These are phyloP conservation scores for Plasmodiophora brassicae DNA, from an alignment of 208 protist genomes.

Conservation along the genomic window DNA sequence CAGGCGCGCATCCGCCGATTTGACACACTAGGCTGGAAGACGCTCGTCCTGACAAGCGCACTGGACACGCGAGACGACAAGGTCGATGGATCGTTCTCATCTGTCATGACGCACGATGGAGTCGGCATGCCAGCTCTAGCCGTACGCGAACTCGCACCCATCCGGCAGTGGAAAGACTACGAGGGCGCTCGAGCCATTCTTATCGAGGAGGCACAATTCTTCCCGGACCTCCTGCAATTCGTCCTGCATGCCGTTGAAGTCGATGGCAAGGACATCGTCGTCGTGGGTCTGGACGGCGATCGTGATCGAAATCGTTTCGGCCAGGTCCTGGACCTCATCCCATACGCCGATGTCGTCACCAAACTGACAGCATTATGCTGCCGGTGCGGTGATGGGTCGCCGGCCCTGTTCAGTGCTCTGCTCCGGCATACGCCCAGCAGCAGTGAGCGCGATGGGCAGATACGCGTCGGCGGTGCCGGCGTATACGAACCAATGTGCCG, in stretches of 20 bases:
- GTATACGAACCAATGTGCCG: conserved; percentile 17
- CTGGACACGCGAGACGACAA: neutral
- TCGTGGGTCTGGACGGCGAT: conserved; percentile 14
- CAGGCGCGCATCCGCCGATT: neutral
- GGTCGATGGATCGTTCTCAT: neutral
- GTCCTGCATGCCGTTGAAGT: conserved; percentile 20
- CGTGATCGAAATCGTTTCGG: neutral
- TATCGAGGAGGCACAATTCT: conserved; percentile 15
- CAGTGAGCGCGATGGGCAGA: neutral
- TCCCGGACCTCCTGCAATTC: neutral
- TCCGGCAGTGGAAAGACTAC: neutral
- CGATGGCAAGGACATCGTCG: conserved; percentile 10
- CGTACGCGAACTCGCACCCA: neutral
- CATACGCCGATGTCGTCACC: neutral
- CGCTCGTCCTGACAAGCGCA: neutral
- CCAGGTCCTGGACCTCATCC: neutral
- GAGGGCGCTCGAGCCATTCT: neutral
- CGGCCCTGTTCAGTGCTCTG: neutral
- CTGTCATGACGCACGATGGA: neutral
- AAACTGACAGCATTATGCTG: neutral
- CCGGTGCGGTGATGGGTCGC: neutral
- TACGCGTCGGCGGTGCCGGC: neutral
- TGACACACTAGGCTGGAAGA: neutral
- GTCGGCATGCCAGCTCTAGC: neutral
- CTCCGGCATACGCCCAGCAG: neutral